Conservation (phyloP, 169 alveolate genomes). For the Plasmodium gallinaceum region DNA sequence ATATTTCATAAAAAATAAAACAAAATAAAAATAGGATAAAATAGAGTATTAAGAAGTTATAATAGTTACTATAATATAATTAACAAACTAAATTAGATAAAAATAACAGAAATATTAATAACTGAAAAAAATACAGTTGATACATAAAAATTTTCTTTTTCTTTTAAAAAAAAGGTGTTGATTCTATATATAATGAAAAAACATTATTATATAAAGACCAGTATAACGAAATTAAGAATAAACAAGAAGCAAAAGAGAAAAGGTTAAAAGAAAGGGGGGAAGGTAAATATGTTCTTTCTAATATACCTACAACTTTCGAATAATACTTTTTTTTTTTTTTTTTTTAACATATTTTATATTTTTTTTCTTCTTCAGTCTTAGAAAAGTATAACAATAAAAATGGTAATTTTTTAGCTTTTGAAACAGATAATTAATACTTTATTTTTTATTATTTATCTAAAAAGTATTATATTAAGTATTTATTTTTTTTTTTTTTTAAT, state of each 20-base stretch:
- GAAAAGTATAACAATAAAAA: constrained; percentile 31
- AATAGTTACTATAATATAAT: not conserved
- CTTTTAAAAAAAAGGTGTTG: constrained; percentile 29
- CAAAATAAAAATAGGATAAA: not conserved
- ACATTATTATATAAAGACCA: constrained; percentile 52
- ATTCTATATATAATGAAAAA: constrained; percentile 62
- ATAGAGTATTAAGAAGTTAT: not conserved
- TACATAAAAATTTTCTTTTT: not conserved
- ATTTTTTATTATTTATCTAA: not conserved
- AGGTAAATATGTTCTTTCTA: constrained; percentile 12
- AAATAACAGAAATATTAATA: not conserved
- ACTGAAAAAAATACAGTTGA: not conserved
- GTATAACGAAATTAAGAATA: constrained; percentile 33
- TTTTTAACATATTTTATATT: not conserved
- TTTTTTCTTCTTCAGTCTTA: constrained; percentile 9
- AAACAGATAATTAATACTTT: constrained; percentile 17
- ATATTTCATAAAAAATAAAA: not conserved
- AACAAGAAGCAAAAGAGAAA: constrained; percentile 23
- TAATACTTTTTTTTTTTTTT: not conserved
- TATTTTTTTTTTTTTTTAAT: no score
- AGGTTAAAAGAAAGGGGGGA: constrained; percentile 40
- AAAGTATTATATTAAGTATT: no score
- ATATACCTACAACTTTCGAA: constrained; percentile 12
- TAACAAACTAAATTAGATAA: not conserved
- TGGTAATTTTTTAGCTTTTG: constrained; percentile 45